Percentiles rank a stretch among this genome's conserved stretches.
phyloP scores from a whole-genome alignment of 2,329 filamentous ascomycete species.

The Ilyonectria sp. region DNA sequence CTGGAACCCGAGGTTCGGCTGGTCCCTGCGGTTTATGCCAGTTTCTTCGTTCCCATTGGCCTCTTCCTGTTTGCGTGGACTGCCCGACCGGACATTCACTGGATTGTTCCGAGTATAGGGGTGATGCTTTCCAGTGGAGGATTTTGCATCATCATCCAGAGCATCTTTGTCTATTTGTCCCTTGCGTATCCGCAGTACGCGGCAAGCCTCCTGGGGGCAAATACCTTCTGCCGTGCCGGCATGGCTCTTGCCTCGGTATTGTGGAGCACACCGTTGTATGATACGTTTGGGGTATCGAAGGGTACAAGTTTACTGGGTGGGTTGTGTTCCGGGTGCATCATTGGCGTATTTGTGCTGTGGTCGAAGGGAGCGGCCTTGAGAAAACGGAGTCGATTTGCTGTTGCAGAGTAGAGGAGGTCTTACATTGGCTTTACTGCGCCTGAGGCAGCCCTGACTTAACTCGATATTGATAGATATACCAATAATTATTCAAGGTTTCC shows the following conservation, averaged over 20 bases:
- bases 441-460: not conserved
- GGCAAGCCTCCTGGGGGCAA: not conserved
- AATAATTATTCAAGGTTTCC: not conserved
- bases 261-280: slow-evolving; percentile 2
- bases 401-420: not conserved
- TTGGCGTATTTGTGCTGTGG: not conserved
- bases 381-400: not conserved
- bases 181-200: slow-evolving; percentile 7
- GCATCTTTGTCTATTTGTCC: slow-evolving; percentile 8
- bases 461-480: not conserved
- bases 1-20: not conserved
- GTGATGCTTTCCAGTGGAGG: not conserved
- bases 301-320: not conserved
- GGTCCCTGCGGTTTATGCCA: not conserved
- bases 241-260: slow-evolving; percentile 1
- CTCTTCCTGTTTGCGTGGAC: not conserved
- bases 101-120: not conserved
- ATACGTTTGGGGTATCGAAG: not conserved
- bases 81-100: not conserved
- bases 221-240: not conserved
- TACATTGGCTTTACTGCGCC: not conserved
- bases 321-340: not conserved
- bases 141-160: slow-evolving; percentile 5
- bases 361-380: not conserved
- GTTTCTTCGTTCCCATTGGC: not conserved